Base-by-base conservation (phyloP, 768 basidiomycete genomes). In the Mrakia gelida region DNA sequence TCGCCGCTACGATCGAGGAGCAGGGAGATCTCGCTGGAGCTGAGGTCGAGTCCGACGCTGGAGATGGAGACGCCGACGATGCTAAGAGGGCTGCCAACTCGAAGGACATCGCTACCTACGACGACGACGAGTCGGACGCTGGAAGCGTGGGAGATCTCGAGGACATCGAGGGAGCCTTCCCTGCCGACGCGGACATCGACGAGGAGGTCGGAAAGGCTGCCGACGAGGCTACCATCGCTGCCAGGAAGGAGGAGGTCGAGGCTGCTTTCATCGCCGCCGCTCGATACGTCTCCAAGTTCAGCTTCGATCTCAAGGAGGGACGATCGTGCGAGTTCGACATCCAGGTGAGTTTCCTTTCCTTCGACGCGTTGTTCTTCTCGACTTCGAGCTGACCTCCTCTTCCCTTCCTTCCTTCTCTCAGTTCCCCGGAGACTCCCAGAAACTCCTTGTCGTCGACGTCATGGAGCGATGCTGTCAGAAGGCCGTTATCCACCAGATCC, bases 401-500 rank as follows among this genome's bases (percentile, higher is more conserved):
- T 32, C 11, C n/a, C 43, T 6, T 16, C 30, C 23, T 34, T 15
- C 18, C 68, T 70, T n/a, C 8, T 56, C 62, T 63, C 5, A 98
- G 94, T 95, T 98, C 86, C 86, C 88, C 16, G 89, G 92, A 63
- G 90, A 92, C 81, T 91, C 94, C 83, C 95, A 95, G 16, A 98
- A 98, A 85, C 87, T 99, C 49, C 87, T 99, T 30, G 88, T 99
- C 62, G 94, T 98, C 70, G 96, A 95, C 68, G 90, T 99, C 79
- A 88, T 98, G 76, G 97, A 98, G 84, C 88, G 91, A 75, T 89
- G 91, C 16, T 98, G 95, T 84, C 87, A 90, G 65, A 89, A 89
- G 73, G 92, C 94, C 2, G 87, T 98, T 80, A 87, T 99, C 77
- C 92, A 94, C 74, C 92, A 98, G 84, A 93, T 98, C 75, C 89